Conservation (phyloP, 495 filamentous ascomycete species). For the Penicillium cinerascens region DNA sequence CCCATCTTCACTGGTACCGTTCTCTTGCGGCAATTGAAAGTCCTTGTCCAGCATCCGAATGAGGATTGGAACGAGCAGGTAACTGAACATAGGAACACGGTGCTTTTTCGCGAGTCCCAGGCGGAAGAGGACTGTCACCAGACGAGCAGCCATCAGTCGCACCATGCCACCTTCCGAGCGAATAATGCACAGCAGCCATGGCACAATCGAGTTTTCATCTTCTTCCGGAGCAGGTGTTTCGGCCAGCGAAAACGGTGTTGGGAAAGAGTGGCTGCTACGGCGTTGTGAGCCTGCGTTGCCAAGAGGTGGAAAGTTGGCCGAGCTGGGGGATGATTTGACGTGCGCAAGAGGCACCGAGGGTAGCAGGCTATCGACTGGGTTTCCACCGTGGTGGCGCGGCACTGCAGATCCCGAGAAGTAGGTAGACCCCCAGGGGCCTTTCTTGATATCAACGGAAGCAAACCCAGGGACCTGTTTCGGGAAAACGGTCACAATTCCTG, state of each 20-base stretch:
- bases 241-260: slow-evolving; percentile 31
- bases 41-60: slow-evolving; percentile 66
- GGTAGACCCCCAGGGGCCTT: slow-evolving; percentile 43
- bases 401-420: slow-evolving; percentile 45
- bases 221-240: slow-evolving; percentile 50
- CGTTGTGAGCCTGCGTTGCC: slow-evolving; percentile 46
- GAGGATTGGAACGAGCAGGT: slow-evolving; percentile 69
- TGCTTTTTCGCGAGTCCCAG: slow-evolving; percentile 61
- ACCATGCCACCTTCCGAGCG: slow-evolving; percentile 60
- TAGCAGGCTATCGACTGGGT: slow-evolving; percentile 59
- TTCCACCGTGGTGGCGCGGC: slow-evolving; percentile 39
- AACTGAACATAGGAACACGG: slow-evolving; percentile 58
- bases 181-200: slow-evolving; percentile 74
- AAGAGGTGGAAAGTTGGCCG: slow-evolving; percentile 56
- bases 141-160: slow-evolving; percentile 72
- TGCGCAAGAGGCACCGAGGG: slow-evolving; percentile 44
- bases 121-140: slow-evolving; percentile 73
- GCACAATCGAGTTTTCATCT: slow-evolving; percentile 73
- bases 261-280: slow-evolving; percentile 40
- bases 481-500: slow-evolving; percentile 69
- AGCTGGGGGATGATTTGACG: slow-evolving; percentile 26
- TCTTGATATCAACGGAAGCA: slow-evolving; percentile 42
- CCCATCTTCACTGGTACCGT: slow-evolving; percentile 38
- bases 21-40: slow-evolving; percentile 36
- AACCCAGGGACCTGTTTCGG: slow-evolving; percentile 48